A percentile compares a stretch with the other conserved stretches of the same genome.
These are phyloP conservation scores for Exophiala spinifera DNA, from an alignment of 2,329 filamentous ascomycete genomes.

Conservation along the genomic window DNA sequence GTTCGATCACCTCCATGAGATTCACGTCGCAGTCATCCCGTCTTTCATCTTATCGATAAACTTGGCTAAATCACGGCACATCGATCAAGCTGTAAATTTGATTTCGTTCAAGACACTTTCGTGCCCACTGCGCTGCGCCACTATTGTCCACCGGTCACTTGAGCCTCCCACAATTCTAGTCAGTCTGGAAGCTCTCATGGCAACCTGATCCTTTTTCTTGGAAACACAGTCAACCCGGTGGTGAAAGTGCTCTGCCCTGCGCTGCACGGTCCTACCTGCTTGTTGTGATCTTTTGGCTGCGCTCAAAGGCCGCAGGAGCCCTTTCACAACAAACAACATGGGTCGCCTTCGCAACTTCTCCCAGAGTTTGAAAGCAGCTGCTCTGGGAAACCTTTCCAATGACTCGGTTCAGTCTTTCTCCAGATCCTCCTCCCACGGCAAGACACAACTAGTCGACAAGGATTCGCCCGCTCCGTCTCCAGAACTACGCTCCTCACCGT, in stretches of 20 bases:
- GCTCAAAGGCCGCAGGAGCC: not conserved
- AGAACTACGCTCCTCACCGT: slow-evolving; percentile 12
- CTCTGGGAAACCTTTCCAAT: slow-evolving; percentile 19
- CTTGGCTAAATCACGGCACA: too few relatives aligned
- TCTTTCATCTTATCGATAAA: too few relatives aligned
- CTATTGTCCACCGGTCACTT: slow-evolving; percentile 3
- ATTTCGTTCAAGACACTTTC: not conserved
- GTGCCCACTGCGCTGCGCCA: slow-evolving; percentile 1
- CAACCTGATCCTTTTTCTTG: not conserved
- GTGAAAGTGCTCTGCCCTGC: not conserved
- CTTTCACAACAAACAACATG: slow-evolving; percentile 19
- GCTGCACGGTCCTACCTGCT: not conserved
- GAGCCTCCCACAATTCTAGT: not conserved
- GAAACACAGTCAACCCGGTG: not conserved
- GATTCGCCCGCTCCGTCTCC: slow-evolving; percentile 17
- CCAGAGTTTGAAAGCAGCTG: slow-evolving; percentile 27
- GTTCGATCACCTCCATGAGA: not conserved
- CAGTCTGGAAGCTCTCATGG: not conserved
- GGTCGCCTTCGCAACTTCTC: slow-evolving; percentile 29
- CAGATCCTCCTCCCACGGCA: slow-evolving; percentile 14
- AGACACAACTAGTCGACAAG: slow-evolving; percentile 17
- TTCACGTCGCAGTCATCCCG: too few relatives aligned
- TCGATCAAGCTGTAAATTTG: not conserved
- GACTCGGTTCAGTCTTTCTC: slow-evolving; percentile 14
- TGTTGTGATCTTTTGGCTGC: not conserved